Base-by-base conservation (phyloP, 495 filamentous ascomycete genomes). In the Xeromyces bisporus region DNA sequence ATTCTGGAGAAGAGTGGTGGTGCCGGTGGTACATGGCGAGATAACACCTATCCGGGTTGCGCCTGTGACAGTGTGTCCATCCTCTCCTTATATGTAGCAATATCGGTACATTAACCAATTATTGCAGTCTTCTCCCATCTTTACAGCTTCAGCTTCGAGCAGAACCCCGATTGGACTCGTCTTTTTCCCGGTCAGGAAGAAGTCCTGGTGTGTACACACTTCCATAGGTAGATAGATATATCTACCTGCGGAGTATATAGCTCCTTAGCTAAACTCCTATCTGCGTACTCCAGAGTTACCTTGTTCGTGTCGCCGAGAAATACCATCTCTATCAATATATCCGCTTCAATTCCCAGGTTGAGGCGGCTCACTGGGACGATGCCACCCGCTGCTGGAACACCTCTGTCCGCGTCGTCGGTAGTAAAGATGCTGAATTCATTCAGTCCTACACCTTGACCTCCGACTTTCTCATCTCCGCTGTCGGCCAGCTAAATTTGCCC, bases 101-200 rank as follows among this genome's bases (percentile, higher is more conserved):
- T 5, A 15, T 15, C 15, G 13, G n/a, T 14, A 17, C 18, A 8
- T 26, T 10, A 24, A 14, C 8, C 6, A 46, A 13, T 14, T 13
- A 5, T 2, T 9, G 0, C 33, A 62, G 58, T 69, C 7, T 56
- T 51, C 48, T 63, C 60, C 29, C 29, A 51, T 1, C 39, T 69
- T 7, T 81, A 79, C 47, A 75, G 70, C 36, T 78, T 70, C 42
- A 67, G 69, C 3, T 80, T 78, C 37, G 74, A 73, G 17, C 72
- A 74, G 8, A 74, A 73, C 16, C 56, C 70, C 7, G 48, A 64
- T 41, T 80, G 76, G 74, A 65, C 69, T 3, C 51, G 66, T 17
- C 64, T 75, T 23, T 77, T 76, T 40, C 67, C 75, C 0, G 71
- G 72, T 0, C 72, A 75, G 32, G 58, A 61, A 28, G 75, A 78